Conservation (phyloP, 805 yeast genomes). For the Lipomyces orientalis region DNA sequence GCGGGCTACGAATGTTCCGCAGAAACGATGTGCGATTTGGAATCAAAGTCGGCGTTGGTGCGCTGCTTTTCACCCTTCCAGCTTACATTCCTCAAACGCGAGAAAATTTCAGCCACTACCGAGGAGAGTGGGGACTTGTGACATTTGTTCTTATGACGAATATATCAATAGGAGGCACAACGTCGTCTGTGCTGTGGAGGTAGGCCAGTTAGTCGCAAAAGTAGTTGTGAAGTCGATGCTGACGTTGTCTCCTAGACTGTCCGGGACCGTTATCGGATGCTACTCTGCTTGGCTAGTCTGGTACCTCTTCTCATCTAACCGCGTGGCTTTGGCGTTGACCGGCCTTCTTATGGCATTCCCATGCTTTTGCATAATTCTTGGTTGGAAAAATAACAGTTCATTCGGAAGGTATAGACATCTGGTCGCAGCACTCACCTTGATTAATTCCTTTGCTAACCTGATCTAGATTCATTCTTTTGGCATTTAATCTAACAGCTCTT, state of each 20-base stretch:
- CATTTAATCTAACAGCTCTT: slow-evolving; percentile 78
- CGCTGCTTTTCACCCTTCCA: slow-evolving; percentile 65
- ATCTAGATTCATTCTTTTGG: slow-evolving; percentile 61
- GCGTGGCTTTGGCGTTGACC: slow-evolving; percentile 57
- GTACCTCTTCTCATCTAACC: slow-evolving; percentile 63
- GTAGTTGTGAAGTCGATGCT: background rate
- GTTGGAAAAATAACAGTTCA: slow-evolving; percentile 61
- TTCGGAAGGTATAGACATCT: slow-evolving; percentile 44
- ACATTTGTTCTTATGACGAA: slow-evolving; percentile 84
- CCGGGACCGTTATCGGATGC: slow-evolving; percentile 80
- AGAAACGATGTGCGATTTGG: slow-evolving; percentile 79
- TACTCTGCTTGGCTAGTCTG: slow-evolving; percentile 46
- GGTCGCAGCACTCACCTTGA: background rate
- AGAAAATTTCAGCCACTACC: slow-evolving; percentile 62
- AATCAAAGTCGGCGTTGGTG: slow-evolving; percentile 77
- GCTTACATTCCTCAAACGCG: slow-evolving; percentile 68
- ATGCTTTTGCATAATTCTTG: slow-evolving; percentile 62
- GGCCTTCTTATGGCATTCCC: slow-evolving; percentile 50
- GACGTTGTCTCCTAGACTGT: slow-evolving; percentile 47
- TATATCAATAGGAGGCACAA: slow-evolving; percentile 82
- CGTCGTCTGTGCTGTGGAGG: slow-evolving; percentile 72
- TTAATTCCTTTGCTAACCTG: slow-evolving; percentile 62
- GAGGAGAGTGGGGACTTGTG: slow-evolving; percentile 86
- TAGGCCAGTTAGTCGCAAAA: slow-evolving; percentile 41
- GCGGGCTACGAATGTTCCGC: slow-evolving; percentile 55